phyloP scores from a whole-genome alignment of 2,329 filamentous ascomycete species.

The Fusarium multiceps region DNA sequence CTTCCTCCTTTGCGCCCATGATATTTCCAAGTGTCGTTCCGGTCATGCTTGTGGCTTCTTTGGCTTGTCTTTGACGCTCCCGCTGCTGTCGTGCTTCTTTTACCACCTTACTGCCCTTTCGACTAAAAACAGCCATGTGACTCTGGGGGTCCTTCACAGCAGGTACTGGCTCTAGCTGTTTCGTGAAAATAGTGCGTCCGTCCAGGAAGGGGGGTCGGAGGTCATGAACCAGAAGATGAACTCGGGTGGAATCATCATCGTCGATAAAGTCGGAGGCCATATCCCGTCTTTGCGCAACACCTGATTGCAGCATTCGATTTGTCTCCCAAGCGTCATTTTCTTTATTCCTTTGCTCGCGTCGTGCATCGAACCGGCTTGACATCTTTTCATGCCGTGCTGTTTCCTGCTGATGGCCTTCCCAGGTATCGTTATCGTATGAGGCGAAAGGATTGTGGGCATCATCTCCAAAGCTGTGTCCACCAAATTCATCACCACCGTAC shows the following conservation, averaged over 20 bases:
- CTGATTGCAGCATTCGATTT: conserved; percentile 96
- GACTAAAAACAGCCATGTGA: conserved; percentile 98
- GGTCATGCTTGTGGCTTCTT: conserved; percentile 92
- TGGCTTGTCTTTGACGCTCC: conserved; percentile 92
- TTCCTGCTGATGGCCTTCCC: conserved; percentile 83
- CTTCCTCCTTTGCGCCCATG: conserved; percentile 94
- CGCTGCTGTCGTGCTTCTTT: conserved; percentile 91
- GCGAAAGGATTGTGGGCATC: conserved; percentile 94
- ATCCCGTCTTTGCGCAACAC: conserved; percentile 89
- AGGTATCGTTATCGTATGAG: conserved; percentile 77
- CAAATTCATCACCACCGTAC: conserved; percentile 89
- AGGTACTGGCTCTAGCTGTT: conserved; percentile 93
- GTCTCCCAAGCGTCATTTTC: conserved; percentile 99
- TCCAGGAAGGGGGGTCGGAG: conserved; percentile 94
- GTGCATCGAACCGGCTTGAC: conserved; percentile 73
- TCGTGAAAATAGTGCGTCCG: conserved; percentile 95
- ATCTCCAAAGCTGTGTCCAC: conserved; percentile 85
- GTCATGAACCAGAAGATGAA: conserved; percentile 94
- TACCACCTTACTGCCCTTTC: conserved; percentile 93
- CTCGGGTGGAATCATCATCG: conserved; percentile 88
- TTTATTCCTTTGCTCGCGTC: conserved; percentile 85
- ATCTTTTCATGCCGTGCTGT: conserved; percentile 83
- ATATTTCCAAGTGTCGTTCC: conserved; percentile 94
- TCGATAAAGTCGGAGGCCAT: conserved; percentile 81
- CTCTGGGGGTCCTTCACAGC: conserved; percentile 94